A percentile compares a stretch with the other conserved stretches of the same genome.
phyloP scores from a whole-genome alignment of 2,329 filamentous ascomycete species.

The Intubia oerlemansii region DNA sequence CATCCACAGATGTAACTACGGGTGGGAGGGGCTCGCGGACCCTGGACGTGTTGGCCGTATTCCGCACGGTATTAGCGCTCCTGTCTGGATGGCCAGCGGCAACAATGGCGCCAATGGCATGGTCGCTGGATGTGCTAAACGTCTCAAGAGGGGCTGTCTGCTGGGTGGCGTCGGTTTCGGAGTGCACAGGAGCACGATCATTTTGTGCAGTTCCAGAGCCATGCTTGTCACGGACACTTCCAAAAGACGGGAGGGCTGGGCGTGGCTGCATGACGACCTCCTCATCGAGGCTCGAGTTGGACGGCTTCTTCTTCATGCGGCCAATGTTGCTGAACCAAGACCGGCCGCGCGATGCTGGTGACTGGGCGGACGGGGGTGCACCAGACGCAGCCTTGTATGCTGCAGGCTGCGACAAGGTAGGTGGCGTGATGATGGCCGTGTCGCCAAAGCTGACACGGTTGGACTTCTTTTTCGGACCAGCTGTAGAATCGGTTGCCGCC shows the following conservation, averaged over 20 bases:
- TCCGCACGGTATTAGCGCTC: constrained; percentile 17
- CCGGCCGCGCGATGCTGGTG: constrained; percentile 14
- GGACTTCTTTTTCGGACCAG: constrained; percentile 47
- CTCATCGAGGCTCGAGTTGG: constrained; percentile 24
- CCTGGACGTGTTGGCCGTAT: constrained; percentile 32
- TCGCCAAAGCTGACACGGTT: constrained; percentile 66
- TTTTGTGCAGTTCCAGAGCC: constrained; percentile 20
- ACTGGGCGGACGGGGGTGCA: no score
- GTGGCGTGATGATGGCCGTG: constrained; percentile 15
- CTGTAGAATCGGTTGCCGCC: no score
- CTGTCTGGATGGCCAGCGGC: constrained; percentile 14
- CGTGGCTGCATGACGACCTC: constrained; percentile 54
- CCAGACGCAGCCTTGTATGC: constrained; percentile 3
- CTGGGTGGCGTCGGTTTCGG: constrained; percentile 10
- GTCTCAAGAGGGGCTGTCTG: constrained; percentile 12
- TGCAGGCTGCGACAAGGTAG: constrained; percentile 1
- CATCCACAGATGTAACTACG: constrained; percentile 48
- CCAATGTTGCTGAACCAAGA: constrained; percentile 30
- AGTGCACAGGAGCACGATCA: constrained; percentile 37
- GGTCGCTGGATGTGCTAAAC: constrained; percentile 37
- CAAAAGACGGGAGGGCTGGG: constrained; percentile 52
- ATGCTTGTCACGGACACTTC: constrained; percentile 47
- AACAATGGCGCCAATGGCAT: constrained; percentile 30
- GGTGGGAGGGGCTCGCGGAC: constrained; percentile 46
- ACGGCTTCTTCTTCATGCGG: constrained; percentile 25